Base-by-base conservation (phyloP, 768 basidiomycete species). In the Mycena leptocephala region DNA sequence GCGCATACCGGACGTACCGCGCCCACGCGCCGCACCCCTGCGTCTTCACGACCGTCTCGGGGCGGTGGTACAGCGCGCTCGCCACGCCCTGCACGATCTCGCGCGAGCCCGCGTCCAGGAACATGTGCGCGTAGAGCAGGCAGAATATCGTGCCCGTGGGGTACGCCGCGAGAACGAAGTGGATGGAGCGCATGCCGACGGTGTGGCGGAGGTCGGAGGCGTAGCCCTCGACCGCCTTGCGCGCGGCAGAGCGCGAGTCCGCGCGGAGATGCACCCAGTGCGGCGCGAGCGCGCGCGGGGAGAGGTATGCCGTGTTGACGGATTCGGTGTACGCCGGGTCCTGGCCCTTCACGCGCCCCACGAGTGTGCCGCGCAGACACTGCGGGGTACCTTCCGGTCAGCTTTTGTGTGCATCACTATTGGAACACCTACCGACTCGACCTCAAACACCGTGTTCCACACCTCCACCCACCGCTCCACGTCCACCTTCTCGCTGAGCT, bases 251-350 rank as follows among this genome's bases (percentile, higher is more conserved):
- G 8, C 20, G 22, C 30, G 58, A 61, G 32, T 71, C 70, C 56
- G 41, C 69, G 11, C 16, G 69, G 32, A 70, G 58, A 4, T 16
- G 24, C 33, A 63, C 59, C 70, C 70, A 62, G 35, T 62, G 70
- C 26, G 70, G 43, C 7, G 58, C 28, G 39, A 33, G 56, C 58
- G 56, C 69, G 22, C 56, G 56, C 20, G 69, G 58, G 3, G 58
- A 48, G 11, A 70, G 56, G 32, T 70, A 70, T 10, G 69, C 58
- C 28, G 59, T 62, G 53, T 70, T 70, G 41, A 70, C 69, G 28
- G 37, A 5, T 26, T 70, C 69, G 39, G 56, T n/a, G 30, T 70
- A 48, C n/a, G 56, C 28, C 8, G 56, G 37, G 43, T 51, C 69
- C 32, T 70, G 69, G 9, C 58, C 41, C 11, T 30, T 16, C 22